These are phyloP conservation scores for Penicillium paneum DNA, from an alignment of 2,329 filamentous ascomycete species.

Conservation along the genomic window DNA sequence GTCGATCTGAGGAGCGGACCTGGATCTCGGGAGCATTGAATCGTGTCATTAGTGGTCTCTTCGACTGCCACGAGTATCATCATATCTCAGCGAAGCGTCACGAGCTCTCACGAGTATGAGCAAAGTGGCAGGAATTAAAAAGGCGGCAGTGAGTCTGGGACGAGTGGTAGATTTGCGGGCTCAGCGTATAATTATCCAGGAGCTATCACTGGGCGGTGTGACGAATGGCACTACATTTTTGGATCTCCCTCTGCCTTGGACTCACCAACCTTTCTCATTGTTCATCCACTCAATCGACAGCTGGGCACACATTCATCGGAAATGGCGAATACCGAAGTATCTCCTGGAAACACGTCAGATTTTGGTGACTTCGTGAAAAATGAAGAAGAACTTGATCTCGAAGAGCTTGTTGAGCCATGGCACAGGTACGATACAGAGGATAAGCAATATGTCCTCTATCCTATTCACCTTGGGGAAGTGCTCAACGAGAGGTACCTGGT, in stretches of 20 bases:
- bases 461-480: constrained; percentile 8
- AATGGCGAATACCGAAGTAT: not conserved
- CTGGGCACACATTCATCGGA: not conserved
- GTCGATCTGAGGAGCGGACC: no score
- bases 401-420: constrained; percentile 19
- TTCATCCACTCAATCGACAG: not conserved
- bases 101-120: no score
- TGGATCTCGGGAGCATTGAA: no score
- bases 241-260: not conserved
- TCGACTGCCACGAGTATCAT: no score
- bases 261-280: not conserved
- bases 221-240: not conserved
- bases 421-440: constrained; percentile 15
- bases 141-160: no score
- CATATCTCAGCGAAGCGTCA: no score
- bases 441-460: constrained; percentile 17
- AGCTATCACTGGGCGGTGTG: not conserved
- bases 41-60: no score
- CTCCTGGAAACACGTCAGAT: not conserved
- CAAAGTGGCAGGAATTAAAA: no score
- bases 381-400: constrained; percentile 19
- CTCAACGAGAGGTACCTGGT: constrained; percentile 18
- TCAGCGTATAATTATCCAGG: no score
- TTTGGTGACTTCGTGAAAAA: constrained; percentile 16
- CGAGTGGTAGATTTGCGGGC: no score